A percentile compares a stretch with the other conserved stretches of the same genome.
phyloP scores from a whole-genome alignment of 2,329 filamentous ascomycete species.

The Exserohilum turcica region DNA sequence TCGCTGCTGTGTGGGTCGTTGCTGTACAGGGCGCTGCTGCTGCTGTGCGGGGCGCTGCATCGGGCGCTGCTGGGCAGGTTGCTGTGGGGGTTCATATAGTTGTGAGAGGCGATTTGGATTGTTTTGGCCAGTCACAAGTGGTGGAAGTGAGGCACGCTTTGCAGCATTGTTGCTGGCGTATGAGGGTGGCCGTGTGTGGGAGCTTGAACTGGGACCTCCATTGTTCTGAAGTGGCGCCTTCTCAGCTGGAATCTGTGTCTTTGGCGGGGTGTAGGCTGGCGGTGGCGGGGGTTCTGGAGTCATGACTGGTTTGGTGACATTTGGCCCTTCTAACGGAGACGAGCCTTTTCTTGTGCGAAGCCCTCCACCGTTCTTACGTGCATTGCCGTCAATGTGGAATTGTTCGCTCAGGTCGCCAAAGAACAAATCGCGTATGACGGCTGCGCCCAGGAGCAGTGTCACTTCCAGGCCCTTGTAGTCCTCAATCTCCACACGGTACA shows the following conservation, averaged over 20 bases:
- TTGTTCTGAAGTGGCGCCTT: slow-evolving; percentile 24
- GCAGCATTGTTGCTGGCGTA: slow-evolving; percentile 21
- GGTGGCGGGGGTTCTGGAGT: slow-evolving; percentile 39
- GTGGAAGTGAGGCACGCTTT: slow-evolving; percentile 38
- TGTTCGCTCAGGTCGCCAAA: slow-evolving; percentile 70
- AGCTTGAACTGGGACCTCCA: slow-evolving; percentile 22
- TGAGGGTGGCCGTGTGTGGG: slow-evolving; percentile 23
- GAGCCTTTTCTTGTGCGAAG: slow-evolving; percentile 44
- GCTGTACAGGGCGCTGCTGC: slow-evolving; percentile 4
- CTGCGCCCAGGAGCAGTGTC: slow-evolving; percentile 67
- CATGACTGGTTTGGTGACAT: slow-evolving; percentile 39
- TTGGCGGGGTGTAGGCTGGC: slow-evolving; percentile 27
- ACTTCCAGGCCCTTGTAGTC: slow-evolving; percentile 93
- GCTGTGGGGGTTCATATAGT: slow-evolving; percentile 3
- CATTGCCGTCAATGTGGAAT: slow-evolving; percentile 71
- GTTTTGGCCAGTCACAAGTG: slow-evolving; percentile 30
- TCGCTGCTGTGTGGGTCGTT: slow-evolving; percentile 16
- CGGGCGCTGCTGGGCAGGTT: slow-evolving; percentile 10
- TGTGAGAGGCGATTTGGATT: slow-evolving; percentile 20
- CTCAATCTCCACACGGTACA: slow-evolving; percentile 87
- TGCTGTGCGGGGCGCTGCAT: slow-evolving; percentile 4
- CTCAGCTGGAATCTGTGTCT: slow-evolving; percentile 28
- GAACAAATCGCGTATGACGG: slow-evolving; percentile 66
- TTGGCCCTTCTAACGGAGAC: slow-evolving; percentile 36
- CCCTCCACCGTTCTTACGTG: slow-evolving; percentile 46